Base-by-base conservation (phyloP, 345 rosid genomes). In the Camelina neglecta region DNA sequence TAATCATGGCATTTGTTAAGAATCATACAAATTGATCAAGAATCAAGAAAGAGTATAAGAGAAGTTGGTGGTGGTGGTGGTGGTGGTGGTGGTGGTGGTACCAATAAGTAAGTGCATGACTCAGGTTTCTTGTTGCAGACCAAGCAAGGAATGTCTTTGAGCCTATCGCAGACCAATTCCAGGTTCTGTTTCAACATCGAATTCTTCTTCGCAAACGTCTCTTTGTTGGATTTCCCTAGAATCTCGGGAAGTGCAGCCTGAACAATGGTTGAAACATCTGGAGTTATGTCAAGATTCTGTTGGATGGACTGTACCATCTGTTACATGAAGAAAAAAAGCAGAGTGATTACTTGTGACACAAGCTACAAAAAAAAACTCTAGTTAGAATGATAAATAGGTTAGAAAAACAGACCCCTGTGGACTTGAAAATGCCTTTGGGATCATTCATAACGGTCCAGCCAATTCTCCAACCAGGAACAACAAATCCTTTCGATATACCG, bases 391-490 rank as follows among this genome's bases (percentile, higher is more conserved):
- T 67, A 8, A 44, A 11, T 60, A 13, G 7, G 12, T 6, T 5
- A 0, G 8, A 44, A 8, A 7, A 53, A 13, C 81, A 33, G 8
- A 88, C 96, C 84, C 90, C 86, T 1, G 83, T 69, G 67, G 87
- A 61, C 39, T 55, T 71, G 38, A 91, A 78, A 44, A 82, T 82
- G 71, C 84, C 86, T 38, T 75, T 70, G 2, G 94, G 90, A 72
- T 91, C 94, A 74, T 72, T 81, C 24, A 85, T 71, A 33, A 71
- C 87, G 39, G 86, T 78, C 97, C 97, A 89, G 44, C 97, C 97
- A 1, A 87, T 73, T 62, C 94, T 80, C 97, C 97, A 91, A 41
- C 97, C 93, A 31, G 94, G 97, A 79, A 87, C 91, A 23, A 87
- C 50, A 94, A 90, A 91, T 75, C 90, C 84, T 84, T 91, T 87